Conservation (phyloP, 495 filamentous ascomycete genomes). For the Aspergillus steynii region DNA sequence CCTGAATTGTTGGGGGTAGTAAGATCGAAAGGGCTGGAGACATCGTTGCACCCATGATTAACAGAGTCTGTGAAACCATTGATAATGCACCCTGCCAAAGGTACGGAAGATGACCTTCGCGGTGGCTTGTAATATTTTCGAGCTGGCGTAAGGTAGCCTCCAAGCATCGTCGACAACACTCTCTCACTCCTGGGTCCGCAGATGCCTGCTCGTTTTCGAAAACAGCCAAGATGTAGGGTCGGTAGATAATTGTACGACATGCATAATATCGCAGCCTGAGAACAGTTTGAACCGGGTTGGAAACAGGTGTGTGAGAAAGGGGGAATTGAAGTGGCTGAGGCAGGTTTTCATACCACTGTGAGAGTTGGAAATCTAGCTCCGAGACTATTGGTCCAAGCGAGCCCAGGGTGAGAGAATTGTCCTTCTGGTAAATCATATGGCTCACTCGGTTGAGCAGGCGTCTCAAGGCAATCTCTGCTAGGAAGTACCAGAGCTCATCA, state of each 20-base stretch:
- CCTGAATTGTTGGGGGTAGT: slow-evolving; percentile 60
- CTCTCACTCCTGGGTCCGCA: slow-evolving; percentile 66
- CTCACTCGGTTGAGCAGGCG: slow-evolving; percentile 76
- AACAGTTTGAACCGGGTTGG: slow-evolving; percentile 77
- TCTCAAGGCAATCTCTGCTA: slow-evolving; percentile 77
- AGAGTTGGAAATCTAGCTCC: slow-evolving; percentile 78
- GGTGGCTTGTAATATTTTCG: slow-evolving; percentile 76
- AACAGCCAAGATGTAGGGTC: slow-evolving; percentile 78
- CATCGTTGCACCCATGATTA: slow-evolving; percentile 84
- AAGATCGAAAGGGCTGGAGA: slow-evolving; percentile 68
- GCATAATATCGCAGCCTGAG: slow-evolving; percentile 77
- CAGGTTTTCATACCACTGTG: slow-evolving; percentile 80
- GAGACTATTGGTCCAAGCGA: slow-evolving; percentile 74
- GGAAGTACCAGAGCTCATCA: slow-evolving; percentile 82
- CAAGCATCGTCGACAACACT: slow-evolving; percentile 78
- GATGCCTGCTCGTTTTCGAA: slow-evolving; percentile 73
- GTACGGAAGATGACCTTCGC: slow-evolving; percentile 84
- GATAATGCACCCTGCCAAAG: slow-evolving; percentile 82
- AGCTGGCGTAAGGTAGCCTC: slow-evolving; percentile 79
- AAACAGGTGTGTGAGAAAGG: slow-evolving; percentile 60
- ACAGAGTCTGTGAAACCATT: slow-evolving; percentile 75
- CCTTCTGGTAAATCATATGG: slow-evolving; percentile 78
- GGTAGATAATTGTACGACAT: slow-evolving; percentile 81
- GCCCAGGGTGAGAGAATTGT: slow-evolving; percentile 64
- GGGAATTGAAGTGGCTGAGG: slow-evolving; percentile 75